phyloP scores from a whole-genome alignment of 345 rosid species.

The Populus ilicifolia region DNA sequence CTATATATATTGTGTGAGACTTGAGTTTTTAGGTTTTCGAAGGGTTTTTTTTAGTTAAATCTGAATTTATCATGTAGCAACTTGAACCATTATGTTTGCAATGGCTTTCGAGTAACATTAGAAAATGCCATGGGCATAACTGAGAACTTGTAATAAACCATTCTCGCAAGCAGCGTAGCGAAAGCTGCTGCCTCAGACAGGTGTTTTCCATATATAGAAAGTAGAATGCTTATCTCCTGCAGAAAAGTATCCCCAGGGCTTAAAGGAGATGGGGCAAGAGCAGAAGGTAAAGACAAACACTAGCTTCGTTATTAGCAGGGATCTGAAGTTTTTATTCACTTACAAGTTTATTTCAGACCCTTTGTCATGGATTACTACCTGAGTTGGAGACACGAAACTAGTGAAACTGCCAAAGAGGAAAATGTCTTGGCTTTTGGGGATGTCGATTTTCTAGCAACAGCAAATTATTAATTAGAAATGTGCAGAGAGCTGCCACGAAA shows the following conservation, averaged over 20 bases:
- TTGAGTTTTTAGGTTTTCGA: too few species aligned
- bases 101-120: too few species aligned
- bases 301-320: neutral
- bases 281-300: neutral
- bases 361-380: neutral
- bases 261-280: neutral
- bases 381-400: neutral
- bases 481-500: constrained; percentile 27
- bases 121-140: too few species aligned
- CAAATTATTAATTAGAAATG: neutral
- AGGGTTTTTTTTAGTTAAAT: too few species aligned
- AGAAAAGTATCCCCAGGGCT: neutral
- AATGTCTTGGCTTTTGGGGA: neutral
- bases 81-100: too few species aligned
- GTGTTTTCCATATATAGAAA: constrained; percentile 5
- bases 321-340: neutral
- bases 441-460: constrained; percentile 29
- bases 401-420: constrained; percentile 15
- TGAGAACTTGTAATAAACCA: neutral
- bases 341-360: too few species aligned
- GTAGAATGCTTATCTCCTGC: neutral
- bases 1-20: fast-evolving
- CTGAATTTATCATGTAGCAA: too few species aligned
- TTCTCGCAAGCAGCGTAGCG: neutral
- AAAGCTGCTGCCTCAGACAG: constrained; percentile 14